Evolutionary conservation across 371 early-diverging fungal species (phyloP), one percentile per base, ranked within the genome.

Genomic region (Lichtheimia ornata): DNA sequence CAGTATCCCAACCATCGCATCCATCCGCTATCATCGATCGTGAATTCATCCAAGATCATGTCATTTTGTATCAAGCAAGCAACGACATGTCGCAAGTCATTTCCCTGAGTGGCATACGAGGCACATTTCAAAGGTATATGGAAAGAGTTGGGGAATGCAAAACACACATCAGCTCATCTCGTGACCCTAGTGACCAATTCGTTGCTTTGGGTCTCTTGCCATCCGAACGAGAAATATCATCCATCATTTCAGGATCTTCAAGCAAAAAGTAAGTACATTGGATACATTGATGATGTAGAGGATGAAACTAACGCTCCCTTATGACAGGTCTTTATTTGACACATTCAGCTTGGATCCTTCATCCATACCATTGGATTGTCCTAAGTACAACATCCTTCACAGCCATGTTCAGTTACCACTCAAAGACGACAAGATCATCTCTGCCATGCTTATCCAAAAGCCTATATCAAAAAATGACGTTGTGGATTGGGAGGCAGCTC

Each of bases 341-440:
- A 62, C 64, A 7, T 59, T 61, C 43, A 87, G 88, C 53, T 76
- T 91, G 58, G 88, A 93, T 59, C 87, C 87, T 17, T 89, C 96
- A 1, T 82, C 88, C 4, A 88, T 99, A 71, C 98, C 74, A 44
- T 18, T 69, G 0, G 69, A 77, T 25, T 71, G 77, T 41, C 77
- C 74, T 4, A 66, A 66, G 47, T 75, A 72, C 56, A 76, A 67
- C 28, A 77, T 81, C 3, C 66, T 81, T 2, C 77, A 77, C 0
- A 77, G 74, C n/a, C 81, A 81, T 66, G 74, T 81, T 15, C 76
- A 73, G 22, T 15, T 81, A 4, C 65, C 72, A 1, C 41, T 81
- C 4, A 45, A 63, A 27, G 62, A 65, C 3, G 67, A 73, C 12
- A 61, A 68, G 13, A 49, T 20, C 0, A 74, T 81, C 3, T 66